phyloP scores from a whole-genome alignment of 495 filamentous ascomycete species.

The Pyrenopolyporus hunteri region DNA sequence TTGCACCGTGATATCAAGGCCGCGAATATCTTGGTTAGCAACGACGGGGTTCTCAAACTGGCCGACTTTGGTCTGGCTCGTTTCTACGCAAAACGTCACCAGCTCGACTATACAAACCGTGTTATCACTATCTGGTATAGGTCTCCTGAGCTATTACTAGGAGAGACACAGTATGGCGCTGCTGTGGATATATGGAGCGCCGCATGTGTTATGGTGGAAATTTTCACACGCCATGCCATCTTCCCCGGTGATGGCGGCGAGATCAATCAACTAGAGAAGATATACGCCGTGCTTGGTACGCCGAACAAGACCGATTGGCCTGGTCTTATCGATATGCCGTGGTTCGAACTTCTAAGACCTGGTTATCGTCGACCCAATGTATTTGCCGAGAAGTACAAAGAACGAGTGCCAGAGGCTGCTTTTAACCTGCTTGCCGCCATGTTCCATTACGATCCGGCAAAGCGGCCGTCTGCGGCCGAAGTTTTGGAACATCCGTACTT shows the following conservation, averaged over 20 bases:
- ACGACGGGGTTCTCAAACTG: conserved; percentile 83
- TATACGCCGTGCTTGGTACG: conserved; percentile 90
- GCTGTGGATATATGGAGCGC: conserved; percentile 98
- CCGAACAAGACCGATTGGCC: conserved; percentile 87
- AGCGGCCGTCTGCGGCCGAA: conserved; percentile 82
- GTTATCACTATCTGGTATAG: conserved; percentile 99
- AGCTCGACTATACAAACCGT: conserved; percentile 97
- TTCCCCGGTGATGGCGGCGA: conserved; percentile 95
- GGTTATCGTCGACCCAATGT: conserved; percentile 72
- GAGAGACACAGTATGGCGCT: conserved; percentile 92
- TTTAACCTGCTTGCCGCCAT: conserved; percentile 81
- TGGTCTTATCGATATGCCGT: conserved; percentile 85
- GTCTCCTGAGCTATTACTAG: conserved; percentile 88
- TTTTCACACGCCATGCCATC: conserved; percentile 93
- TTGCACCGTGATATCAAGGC: conserved; percentile 96
- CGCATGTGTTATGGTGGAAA: conserved; percentile 94
- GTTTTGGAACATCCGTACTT: conserved; percentile 93
- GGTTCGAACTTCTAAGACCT: conserved; percentile 90
- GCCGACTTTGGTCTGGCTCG: conserved; percentile 98
- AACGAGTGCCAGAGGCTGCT: conserved; percentile 72
- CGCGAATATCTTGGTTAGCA: conserved; percentile 93
- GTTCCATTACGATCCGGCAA: conserved; percentile 85
- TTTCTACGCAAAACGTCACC: conserved; percentile 90
- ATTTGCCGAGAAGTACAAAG: conserved; percentile 84
- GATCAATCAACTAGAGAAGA: conserved; percentile 94